Percentiles rank a stretch among this genome's conserved stretches.
These are phyloP conservation scores for Xylariomycetidae sp. DNA, from an alignment of 2,329 filamentous ascomycete genomes.

Conservation along the genomic window DNA sequence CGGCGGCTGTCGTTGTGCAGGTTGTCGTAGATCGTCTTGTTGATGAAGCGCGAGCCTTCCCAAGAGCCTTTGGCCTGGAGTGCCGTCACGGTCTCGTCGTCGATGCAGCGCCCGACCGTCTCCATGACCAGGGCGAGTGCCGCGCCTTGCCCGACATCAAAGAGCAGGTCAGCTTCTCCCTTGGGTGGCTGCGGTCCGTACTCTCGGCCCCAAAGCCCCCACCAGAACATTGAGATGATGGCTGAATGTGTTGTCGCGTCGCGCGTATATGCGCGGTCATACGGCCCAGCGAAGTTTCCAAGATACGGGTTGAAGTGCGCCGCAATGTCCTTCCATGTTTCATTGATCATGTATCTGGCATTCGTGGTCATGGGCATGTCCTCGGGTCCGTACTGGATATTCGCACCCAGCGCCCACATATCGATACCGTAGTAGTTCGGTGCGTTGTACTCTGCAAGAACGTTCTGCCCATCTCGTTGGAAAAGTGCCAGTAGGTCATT, in stretches of 20 bases:
- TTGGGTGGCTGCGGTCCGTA: slow-evolving; percentile 24
- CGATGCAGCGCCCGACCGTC: slow-evolving; percentile 14
- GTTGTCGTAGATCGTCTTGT: slow-evolving; percentile 30
- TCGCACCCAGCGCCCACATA: slow-evolving; percentile 32
- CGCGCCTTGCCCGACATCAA: slow-evolving; percentile 34
- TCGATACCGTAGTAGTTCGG: slow-evolving; percentile 33
- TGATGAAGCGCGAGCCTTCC: slow-evolving; percentile 29
- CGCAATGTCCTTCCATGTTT: slow-evolving; percentile 30
- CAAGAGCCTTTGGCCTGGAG: slow-evolving; percentile 27
- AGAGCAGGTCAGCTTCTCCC: slow-evolving; percentile 33
- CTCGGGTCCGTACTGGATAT: slow-evolving; percentile 28
- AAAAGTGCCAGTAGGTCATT: slow-evolving; percentile 25
- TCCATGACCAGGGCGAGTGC: slow-evolving; percentile 33
- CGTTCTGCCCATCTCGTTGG: slow-evolving; percentile 10
- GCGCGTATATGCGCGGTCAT: slow-evolving; percentile 32
- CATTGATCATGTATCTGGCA: slow-evolving; percentile 22
- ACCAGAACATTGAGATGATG: slow-evolving; percentile 35
- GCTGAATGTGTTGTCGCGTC: slow-evolving; percentile 34
- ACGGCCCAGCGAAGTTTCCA: slow-evolving; percentile 29
- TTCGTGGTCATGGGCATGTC: slow-evolving; percentile 22
- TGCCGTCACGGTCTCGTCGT: slow-evolving; percentile 19
- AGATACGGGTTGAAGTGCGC: slow-evolving; percentile 31
- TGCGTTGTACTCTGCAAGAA: not conserved
- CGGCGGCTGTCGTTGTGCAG: slow-evolving; percentile 25
- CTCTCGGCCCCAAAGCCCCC: slow-evolving; percentile 35